A percentile compares a stretch with the other conserved stretches of the same genome.
phyloP scores from a whole-genome alignment of 495 filamentous ascomycete species.

The Tricharina praecox region DNA sequence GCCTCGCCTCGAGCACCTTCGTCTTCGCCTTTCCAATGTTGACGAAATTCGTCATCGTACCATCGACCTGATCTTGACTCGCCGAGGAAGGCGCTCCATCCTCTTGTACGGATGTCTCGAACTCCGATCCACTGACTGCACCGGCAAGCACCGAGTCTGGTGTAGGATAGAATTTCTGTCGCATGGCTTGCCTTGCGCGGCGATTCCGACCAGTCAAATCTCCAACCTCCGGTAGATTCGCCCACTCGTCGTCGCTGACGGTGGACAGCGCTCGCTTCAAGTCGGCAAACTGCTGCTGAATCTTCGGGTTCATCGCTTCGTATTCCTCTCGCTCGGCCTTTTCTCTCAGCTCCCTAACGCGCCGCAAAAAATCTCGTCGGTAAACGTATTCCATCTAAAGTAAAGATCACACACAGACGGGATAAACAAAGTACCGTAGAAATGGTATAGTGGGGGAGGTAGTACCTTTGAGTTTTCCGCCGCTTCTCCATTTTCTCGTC shows the following conservation, averaged over 20 bases:
- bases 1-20: slow-evolving; percentile 75
- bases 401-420: slow-evolving; percentile 18
- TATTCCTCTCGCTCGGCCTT: slow-evolving; percentile 79
- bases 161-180: slow-evolving; percentile 85
- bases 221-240: slow-evolving; percentile 82
- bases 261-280: slow-evolving; percentile 75
- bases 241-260: slow-evolving; percentile 93
- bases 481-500: slow-evolving; percentile 92
- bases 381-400: slow-evolving; percentile 62
- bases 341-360: slow-evolving; percentile 82
- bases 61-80: slow-evolving; percentile 43
- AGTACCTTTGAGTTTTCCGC: slow-evolving; percentile 78
- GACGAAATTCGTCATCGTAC: slow-evolving; percentile 94
- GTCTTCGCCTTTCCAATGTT: slow-evolving; percentile 90
- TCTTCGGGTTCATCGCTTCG: slow-evolving; percentile 93
- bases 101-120: slow-evolving; percentile 69
- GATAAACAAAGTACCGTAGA: background rate
- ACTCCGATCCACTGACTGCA: slow-evolving; percentile 58
- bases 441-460: slow-evolving; percentile 27
- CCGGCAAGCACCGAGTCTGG: slow-evolving; percentile 90
- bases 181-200: slow-evolving; percentile 60
- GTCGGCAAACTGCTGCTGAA: slow-evolving; percentile 95
- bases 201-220: slow-evolving; percentile 90
- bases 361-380: slow-evolving; percentile 47
- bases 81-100: slow-evolving; percentile 43